Evolutionary conservation across 306 rosid species (phyloP).

Genomic region (Corylus americana): DNA sequence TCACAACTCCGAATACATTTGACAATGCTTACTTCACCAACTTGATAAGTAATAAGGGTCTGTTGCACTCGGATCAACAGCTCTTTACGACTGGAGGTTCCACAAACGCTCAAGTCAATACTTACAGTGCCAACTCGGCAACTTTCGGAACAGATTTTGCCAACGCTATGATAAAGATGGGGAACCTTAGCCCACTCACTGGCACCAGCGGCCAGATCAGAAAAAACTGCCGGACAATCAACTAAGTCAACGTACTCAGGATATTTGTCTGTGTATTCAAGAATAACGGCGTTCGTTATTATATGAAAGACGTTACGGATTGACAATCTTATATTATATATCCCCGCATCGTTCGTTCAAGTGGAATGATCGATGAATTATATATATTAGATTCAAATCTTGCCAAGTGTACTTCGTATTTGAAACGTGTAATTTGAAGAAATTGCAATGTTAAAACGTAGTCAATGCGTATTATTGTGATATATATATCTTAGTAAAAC

Average conservation of each 20-base stretch:
- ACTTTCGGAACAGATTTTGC: background rate
- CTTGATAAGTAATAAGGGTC: background rate
- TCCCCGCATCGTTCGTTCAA: too few species aligned
- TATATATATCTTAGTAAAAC: too few species aligned
- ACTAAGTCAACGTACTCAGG: background rate
- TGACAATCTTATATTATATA: too few species aligned
- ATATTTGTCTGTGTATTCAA: too few species aligned
- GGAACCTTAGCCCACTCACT: background rate
- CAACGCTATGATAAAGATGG: background rate
- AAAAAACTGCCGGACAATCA: background rate
- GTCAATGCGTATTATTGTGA: too few species aligned
- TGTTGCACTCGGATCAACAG: background rate
- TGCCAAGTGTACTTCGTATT: too few species aligned
- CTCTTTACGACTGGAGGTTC: background rate
- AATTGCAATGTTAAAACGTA: too few species aligned
- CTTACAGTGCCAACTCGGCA: background rate
- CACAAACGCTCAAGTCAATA: background rate
- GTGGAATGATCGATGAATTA: too few species aligned
- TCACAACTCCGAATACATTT: background rate
- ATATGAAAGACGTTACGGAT: too few species aligned
- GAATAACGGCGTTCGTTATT: too few species aligned
- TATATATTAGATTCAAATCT: too few species aligned
- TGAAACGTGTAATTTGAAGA: too few species aligned
- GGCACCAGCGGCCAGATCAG: slow-evolving; percentile 31
- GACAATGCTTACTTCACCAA: slow-evolving; percentile 28